These are phyloP conservation scores for Aspergillus melleus DNA, from an alignment of 2,329 filamentous ascomycete species.

Conservation along the genomic window DNA sequence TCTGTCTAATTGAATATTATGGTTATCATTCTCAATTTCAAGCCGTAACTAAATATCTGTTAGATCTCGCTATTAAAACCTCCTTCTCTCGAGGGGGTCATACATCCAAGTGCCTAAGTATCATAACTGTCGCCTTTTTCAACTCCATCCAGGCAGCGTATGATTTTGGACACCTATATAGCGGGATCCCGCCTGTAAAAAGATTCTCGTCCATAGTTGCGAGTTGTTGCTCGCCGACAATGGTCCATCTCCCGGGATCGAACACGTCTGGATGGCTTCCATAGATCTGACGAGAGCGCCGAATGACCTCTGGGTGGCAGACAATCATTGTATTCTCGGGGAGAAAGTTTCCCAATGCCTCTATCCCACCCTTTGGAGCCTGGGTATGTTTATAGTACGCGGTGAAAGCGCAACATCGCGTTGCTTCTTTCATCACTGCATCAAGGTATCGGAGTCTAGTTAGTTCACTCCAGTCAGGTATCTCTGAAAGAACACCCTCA, in stretches of 20 bases:
- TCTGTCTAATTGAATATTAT: too few relatives aligned
- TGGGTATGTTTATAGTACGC: background rate
- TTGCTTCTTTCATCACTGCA: constrained; percentile 19
- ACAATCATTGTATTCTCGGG: constrained; percentile 6
- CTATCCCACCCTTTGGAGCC: background rate
- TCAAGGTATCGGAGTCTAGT: constrained; percentile 13
- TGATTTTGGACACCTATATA: background rate
- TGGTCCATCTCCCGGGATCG: constrained; percentile 19
- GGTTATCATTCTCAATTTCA: too few relatives aligned
- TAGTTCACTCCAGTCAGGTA: constrained; percentile 10
- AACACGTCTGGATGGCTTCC: constrained; percentile 10
- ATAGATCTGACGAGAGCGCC: constrained; percentile 4
- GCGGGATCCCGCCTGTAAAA: background rate
- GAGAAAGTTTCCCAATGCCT: background rate
- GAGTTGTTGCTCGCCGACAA: background rate
- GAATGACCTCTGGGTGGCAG: constrained; percentile 9
- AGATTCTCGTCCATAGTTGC: constrained; percentile 12
- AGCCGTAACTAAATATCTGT: too few relatives aligned
- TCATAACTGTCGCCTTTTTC: constrained; percentile 16
- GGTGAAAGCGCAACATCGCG: constrained; percentile 6
- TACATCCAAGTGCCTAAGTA: constrained; percentile 17
- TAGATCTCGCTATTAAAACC: too few relatives aligned
- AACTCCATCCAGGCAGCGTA: constrained; percentile 14
- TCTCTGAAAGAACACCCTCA: background rate
- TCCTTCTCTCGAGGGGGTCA: background rate